Percentiles rank a stretch among this genome's conserved stretches.
phyloP scores from a whole-genome alignment of 768 basidiomycete species.

The Russula ochroleuca region DNA sequence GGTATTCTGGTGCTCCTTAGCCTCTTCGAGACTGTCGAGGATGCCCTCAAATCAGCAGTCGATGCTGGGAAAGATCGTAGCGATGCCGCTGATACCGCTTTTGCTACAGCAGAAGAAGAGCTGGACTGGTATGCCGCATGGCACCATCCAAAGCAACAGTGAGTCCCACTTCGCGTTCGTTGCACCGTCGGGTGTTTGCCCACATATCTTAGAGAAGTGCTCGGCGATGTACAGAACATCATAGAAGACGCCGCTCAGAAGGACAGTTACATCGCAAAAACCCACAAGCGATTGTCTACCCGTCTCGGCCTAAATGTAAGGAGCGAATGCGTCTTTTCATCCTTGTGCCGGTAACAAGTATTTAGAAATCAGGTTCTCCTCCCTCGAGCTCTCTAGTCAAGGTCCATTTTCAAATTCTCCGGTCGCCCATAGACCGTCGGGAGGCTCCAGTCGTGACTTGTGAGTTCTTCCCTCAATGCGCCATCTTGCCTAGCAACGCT shows the following conservation, averaged over 20 bases:
- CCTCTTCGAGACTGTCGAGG: constrained; percentile 21
- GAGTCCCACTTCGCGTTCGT: not conserved
- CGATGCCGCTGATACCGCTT: constrained; percentile 17
- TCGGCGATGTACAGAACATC: constrained; percentile 22
- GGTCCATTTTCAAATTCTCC: constrained; percentile 22
- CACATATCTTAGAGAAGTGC: constrained; percentile 11
- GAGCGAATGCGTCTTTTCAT: not conserved
- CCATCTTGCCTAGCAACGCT: not conserved
- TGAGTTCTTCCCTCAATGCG: not conserved
- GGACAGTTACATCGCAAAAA: constrained; percentile 21
- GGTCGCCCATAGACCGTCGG: constrained; percentile 17
- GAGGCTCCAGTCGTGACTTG: constrained; percentile 20
- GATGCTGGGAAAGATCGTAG: constrained; percentile 19
- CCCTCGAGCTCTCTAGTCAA: constrained; percentile 14
- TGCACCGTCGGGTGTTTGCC: not conserved
- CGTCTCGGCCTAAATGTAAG: constrained; percentile 21
- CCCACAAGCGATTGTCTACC: constrained; percentile 17
- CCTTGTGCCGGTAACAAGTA: not conserved
- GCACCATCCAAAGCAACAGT: constrained; percentile 20
- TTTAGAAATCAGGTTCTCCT: constrained; percentile 8
- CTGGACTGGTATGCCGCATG: constrained; percentile 17
- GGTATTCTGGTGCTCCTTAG: not conserved
- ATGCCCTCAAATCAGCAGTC: constrained; percentile 19
- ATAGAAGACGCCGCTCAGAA: constrained; percentile 26
- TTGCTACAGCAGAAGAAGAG: constrained; percentile 19